Evolutionary conservation across 2,329 filamentous ascomycete genomes (phyloP).

Genomic region (Tolypocladium ovalisporum): DNA sequence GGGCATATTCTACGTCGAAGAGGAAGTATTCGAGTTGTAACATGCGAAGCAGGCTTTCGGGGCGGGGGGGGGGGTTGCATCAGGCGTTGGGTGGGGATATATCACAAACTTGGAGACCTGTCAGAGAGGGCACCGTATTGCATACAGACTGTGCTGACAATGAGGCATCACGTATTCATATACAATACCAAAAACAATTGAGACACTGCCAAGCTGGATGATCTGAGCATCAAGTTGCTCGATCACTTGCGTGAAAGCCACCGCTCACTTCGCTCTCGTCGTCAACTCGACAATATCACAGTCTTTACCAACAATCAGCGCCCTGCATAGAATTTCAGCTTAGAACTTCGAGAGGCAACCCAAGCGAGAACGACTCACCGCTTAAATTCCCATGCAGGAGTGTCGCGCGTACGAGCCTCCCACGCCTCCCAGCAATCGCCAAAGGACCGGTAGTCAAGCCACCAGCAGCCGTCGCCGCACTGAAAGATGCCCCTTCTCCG

Average conservation of each 20-base stretch:
- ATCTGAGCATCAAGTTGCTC: too few relatives aligned
- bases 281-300: neutral
- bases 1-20: neutral
- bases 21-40: neutral
- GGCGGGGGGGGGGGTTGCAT: too few relatives aligned
- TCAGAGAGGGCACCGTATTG: neutral
- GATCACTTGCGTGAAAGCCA: too few relatives aligned
- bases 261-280: neutral
- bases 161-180: too few relatives aligned
- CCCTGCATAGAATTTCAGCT: neutral
- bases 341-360: neutral
- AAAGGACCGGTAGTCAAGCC: neutral
- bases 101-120: neutral
- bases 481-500: neutral
- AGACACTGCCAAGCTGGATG: too few relatives aligned
- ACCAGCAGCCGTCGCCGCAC: neutral
- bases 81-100: too few relatives aligned
- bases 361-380: neutral
- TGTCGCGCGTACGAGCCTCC: neutral
- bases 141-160: too few relatives aligned
- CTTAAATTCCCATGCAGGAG: neutral
- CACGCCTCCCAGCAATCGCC: neutral
- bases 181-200: too few relatives aligned
- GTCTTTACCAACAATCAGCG: neutral
- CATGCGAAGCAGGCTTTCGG: neutral